Evolutionary conservation across 495 filamentous ascomycete species (phyloP), one percentile per base, ranked within the genome.

Genomic region (Chaetomium tenue): DNA sequence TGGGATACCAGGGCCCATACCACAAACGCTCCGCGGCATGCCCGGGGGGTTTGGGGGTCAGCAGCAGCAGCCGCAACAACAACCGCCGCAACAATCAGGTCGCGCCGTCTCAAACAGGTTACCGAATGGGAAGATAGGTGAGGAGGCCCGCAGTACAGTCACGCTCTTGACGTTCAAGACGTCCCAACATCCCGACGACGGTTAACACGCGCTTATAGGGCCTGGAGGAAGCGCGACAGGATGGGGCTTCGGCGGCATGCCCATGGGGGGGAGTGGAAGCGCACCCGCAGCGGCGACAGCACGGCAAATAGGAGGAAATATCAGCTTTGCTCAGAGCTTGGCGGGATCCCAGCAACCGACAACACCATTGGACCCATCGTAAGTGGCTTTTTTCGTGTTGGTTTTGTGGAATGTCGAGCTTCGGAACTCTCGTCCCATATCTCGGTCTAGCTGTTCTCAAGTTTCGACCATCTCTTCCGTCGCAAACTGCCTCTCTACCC

Each of bases 291-390:
- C 72, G 18, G 67, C 77, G 33, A 37, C 33, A 23, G 71, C 74
- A 8, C 71, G 78, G 61, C 83, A 72, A 86, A 86, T 78, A 76
- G 88, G 77, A 78, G 88, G 79, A 77, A 85, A 78, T 81, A 82
- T 75, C 78, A 93, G 87, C 68, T 95, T 94, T 76, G 91, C 91
- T 61, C 91, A 93, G 74, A 91, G 88, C 70, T 81, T 94, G 68
- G 86, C 86, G 63, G 88, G 85, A 16, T 91, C 89, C 16, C 91
- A 94, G 16, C 91, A 94, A 71, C 84, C 89, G 55, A 79, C 85
- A 48, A 87, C 89, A 54, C 86, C 90, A 46, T 74, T 94, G 65
- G 91, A 94, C 75, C 79, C 88, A 37, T 91, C 89, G 91, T 93
- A 85, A 87, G 91, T 91, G 26, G 4, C 28, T 6, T 0, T 60